Percentiles rank a stretch among this genome's conserved stretches.
Evolutionary conservation across 2,329 filamentous ascomycete species (phyloP).

Genomic region (Aureobasidium mangrovei): DNA sequence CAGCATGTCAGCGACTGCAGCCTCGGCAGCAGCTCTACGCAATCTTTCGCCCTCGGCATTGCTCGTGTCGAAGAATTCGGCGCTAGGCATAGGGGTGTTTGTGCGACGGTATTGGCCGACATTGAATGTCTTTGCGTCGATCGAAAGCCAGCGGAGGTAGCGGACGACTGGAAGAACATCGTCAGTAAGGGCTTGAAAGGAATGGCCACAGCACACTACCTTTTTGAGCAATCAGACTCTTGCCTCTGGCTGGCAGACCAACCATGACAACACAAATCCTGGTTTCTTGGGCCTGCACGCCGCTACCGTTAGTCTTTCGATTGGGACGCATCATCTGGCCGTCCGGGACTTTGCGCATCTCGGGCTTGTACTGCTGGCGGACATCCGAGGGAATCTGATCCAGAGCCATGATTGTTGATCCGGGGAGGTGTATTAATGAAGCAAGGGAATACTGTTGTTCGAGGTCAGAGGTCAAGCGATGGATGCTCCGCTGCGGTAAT

Average conservation of each 20-base stretch:
- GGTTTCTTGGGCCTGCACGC: conserved; percentile 86
- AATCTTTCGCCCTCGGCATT: conserved; percentile 87
- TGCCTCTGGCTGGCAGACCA: conserved; percentile 86
- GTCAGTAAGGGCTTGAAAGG: background rate
- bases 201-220: conserved; percentile 48
- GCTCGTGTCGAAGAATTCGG: conserved; percentile 88
- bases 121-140: conserved; percentile 91
- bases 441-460: background rate
- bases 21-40: conserved; percentile 79
- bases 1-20: conserved; percentile 87
- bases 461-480: background rate
- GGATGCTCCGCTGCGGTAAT: background rate
- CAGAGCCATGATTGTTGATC: conserved; percentile 8
- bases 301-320: conserved; percentile 49
- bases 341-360: conserved; percentile 13
- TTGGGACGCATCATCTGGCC: conserved; percentile 15
- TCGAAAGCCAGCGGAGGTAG: conserved; percentile 94
- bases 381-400: conserved; percentile 1
- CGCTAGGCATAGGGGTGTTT: conserved; percentile 79
- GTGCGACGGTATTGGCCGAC: conserved; percentile 91
- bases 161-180: conserved; percentile 35
- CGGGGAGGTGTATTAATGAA: background rate
- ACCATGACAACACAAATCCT: conserved; percentile 99
- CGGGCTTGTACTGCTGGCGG: conserved; percentile 14
- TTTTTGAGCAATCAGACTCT: conserved; percentile 96